Base-by-base conservation (phyloP, 345 rosid species). In the Aquilaria malaccensis region DNA sequence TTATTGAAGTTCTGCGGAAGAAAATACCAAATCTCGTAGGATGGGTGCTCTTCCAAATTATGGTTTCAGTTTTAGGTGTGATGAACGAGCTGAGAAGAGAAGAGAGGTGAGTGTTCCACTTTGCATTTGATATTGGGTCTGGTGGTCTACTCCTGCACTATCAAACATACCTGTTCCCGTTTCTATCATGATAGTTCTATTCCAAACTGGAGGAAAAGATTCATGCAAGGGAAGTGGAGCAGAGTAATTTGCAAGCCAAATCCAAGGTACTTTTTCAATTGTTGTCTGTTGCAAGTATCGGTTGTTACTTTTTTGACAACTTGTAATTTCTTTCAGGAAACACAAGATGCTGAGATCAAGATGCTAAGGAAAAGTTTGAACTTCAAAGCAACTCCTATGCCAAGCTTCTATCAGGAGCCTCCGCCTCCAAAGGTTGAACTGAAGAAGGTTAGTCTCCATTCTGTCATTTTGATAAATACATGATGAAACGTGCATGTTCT, bases 311-410 rank as follows among this genome's bases (percentile, higher is more conserved):
- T 29, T 50, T 56, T 67, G 32, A 41, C 41, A 13, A 56, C 30
- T 29, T 43, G 70, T 31, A 56, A 49, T 72, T 43, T 56, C 60
- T 56, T 56, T 10, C 76, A 95, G 99, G 98, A 95, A 83, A 77
- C 89, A 55, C 98, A 86, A 82, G 95, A 95, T 68, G 99, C 98
- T 50, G 99, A 95, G 80, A 78, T 95, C 60, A 86, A 80, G 82
- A 68, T 78, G 85, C 78, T 95, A 45, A 82, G 99, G 79, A 95
- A 91, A 78, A 91, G 88, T 75, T 80, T 95, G 83, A 78, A 69
- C 72, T 95, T 95, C 76, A 95, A 88, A 76, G 99, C 99, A 57
- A 91, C 96, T 47, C 99, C 99, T 9, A 86, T 95, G 98, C 98
- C 99, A 12, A 85, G 73, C 73, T 95, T 95, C 84, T 95, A 95